These are phyloP conservation scores for Pisolithus thermaeus DNA, from an alignment of 1,284 basidiomycete genomes.

Conservation along the genomic window DNA sequence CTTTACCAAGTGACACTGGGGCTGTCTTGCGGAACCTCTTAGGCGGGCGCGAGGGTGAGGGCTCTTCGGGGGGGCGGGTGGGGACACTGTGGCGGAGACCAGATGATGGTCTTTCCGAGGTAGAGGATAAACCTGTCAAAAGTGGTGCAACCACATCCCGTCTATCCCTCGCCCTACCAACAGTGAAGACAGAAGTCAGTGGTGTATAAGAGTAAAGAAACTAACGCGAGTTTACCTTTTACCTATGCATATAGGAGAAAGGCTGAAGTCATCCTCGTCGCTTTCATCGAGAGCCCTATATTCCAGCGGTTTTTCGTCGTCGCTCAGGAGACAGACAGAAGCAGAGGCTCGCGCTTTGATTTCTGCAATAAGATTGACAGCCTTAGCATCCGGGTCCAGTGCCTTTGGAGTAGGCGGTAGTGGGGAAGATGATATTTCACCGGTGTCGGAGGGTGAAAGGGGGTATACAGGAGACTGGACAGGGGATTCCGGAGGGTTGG, in stretches of 20 bases:
- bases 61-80: background rate
- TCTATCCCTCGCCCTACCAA: background rate
- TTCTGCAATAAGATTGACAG: constrained; percentile 52
- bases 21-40: constrained; percentile 15
- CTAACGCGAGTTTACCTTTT: constrained; percentile 17
- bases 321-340: constrained; percentile 35
- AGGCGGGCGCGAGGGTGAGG: constrained; percentile 3
- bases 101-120: background rate
- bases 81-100: background rate
- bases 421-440: constrained; percentile 13
- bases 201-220: background rate
- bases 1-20: background rate
- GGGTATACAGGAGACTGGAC: constrained; percentile 18
- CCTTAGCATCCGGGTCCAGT: constrained; percentile 43
- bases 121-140: constrained; percentile 20
- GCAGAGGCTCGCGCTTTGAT: constrained; percentile 52
- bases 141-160: constrained; percentile 18
- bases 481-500: constrained; percentile 9
- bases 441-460: constrained; percentile 34
- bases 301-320: constrained; percentile 33
- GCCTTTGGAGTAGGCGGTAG: constrained; percentile 36
- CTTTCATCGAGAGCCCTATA: constrained; percentile 44
- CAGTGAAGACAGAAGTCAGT: background rate
- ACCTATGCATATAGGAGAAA: constrained; percentile 12
- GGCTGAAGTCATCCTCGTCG: constrained; percentile 41